Base-by-base conservation (phyloP, 2,329 filamentous ascomycete species). In the Chaetomium sp. region DNA sequence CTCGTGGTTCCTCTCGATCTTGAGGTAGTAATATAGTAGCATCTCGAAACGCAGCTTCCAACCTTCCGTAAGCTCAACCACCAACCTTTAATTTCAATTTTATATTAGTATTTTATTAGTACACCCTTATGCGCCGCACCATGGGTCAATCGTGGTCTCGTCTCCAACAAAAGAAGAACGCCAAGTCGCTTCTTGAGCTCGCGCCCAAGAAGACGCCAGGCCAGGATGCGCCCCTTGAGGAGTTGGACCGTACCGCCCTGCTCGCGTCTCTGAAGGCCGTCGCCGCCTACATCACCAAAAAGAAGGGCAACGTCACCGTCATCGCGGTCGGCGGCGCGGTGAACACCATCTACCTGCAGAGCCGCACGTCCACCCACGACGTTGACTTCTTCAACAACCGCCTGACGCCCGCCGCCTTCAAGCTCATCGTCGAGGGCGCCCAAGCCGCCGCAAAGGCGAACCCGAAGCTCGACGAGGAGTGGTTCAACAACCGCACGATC, bases 401-500 rank as follows among this genome's bases (percentile, higher is more conserved):
- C 27, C 42, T 46, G 19, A 46, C 50, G 19, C 19, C 36, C 34
- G 42, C 41, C 41, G 50, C 45, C 14, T 38, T 40, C 34, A 35
- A 33, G 35, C 14, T 10, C 7, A 33, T 52, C 12, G 34, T 52
- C 19, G 14, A 38, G 3, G 50, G 10, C 10, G 50, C 50, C n/a
- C n/a, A n/a, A n/a, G 42, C 34, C 27, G 50, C 50, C 1, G 42
- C 10, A 41, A 38, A 34, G 10, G 6, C 14, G 11, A 10, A 52
- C 19, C 42, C 50, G 10, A 6, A n/a, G 49, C 49, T 52, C 49
- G 34, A 37, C n/a, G 33, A 37, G 7, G 14, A 12, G 33, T 52
- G 49, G 49, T 37, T 52, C 41, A 52, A 52, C 49, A 44, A 52
- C 49, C 40, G 32, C 40, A 52, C 49, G 34, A 41, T 43, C 33